Percentiles rank a stretch among this genome's conserved stretches.
Conservation (phyloP, 2,329 filamentous ascomycete genomes). For the Ustilaginoidea virens region DNA sequence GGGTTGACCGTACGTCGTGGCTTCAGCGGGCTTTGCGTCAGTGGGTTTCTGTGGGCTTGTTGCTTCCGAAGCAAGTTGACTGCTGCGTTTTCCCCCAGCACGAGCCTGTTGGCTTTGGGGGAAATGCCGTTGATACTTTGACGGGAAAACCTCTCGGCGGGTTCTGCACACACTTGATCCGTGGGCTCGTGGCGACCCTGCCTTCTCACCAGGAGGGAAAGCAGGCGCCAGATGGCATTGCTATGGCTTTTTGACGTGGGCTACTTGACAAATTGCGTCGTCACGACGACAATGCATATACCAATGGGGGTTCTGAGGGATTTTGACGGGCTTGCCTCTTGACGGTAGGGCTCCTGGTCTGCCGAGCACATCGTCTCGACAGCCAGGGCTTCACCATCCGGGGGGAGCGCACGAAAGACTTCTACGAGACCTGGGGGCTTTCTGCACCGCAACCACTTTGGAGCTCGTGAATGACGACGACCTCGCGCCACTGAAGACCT, state of each 20-base stretch:
- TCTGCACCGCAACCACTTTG: constrained; percentile 5
- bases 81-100: constrained; percentile 12
- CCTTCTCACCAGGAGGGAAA: constrained; percentile 4
- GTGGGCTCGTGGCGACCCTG: constrained; percentile 21
- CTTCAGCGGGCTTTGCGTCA: constrained; percentile 24
- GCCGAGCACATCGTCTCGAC: no score
- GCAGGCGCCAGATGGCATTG: constrained; percentile 7
- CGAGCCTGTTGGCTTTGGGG: constrained; percentile 37
- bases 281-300: constrained; percentile 10
- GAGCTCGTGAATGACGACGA: constrained; percentile 9
- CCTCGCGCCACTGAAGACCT: constrained; percentile 2
- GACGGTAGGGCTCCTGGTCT: no score
- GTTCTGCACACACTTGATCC: constrained; percentile 18
- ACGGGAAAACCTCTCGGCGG: no score
- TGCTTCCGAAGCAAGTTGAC: constrained; percentile 29
- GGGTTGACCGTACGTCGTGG: constrained; percentile 21
- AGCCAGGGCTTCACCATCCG: no score
- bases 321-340: constrained; percentile 21
- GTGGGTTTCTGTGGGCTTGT: constrained; percentile 24
- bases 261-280: constrained; percentile 12
- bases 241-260: constrained; percentile 19
- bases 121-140: constrained; percentile 29
- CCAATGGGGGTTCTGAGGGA: constrained; percentile 25
- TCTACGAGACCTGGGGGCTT: constrained; percentile 22
- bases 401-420: constrained; percentile 7